Evolutionary conservation across 495 filamentous ascomycete species (phyloP).

Genomic region (Aspergillus diversus): DNA sequence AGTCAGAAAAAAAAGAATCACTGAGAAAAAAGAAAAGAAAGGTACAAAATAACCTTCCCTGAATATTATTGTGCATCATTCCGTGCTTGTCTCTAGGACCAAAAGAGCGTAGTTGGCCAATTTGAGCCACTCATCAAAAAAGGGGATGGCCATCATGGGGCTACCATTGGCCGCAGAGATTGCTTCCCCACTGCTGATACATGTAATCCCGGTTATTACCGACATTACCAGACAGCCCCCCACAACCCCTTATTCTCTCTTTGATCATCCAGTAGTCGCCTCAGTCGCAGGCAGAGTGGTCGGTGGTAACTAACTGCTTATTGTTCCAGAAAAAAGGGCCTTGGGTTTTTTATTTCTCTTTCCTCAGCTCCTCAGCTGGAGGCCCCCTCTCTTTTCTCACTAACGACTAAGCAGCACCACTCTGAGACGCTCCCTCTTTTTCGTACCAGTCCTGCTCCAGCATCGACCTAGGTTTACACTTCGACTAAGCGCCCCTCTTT

Average conservation of each 20-base stretch:
- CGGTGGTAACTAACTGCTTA: neutral
- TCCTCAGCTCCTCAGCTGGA: constrained; percentile 11
- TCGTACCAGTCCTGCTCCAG: constrained; percentile 16
- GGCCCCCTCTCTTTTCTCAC: constrained; percentile 21
- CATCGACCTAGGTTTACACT: constrained; percentile 18
- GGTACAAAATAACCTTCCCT: neutral
- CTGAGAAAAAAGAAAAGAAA: neutral
- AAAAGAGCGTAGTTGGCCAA: constrained; percentile 4
- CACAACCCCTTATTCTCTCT: constrained; percentile 9
- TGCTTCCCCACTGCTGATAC: constrained; percentile 15
- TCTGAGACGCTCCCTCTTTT: constrained; percentile 25
- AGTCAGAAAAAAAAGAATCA: too few relatives aligned
- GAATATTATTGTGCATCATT: constrained; percentile 4
- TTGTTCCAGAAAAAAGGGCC: constrained; percentile 20
- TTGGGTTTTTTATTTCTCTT: constrained; percentile 32
- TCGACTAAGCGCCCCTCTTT: constrained; percentile 18
- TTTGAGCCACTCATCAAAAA: constrained; percentile 18
- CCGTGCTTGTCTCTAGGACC: constrained; percentile 12
- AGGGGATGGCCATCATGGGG: constrained; percentile 17
- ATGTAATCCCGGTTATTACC: constrained; percentile 12
- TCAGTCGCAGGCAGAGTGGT: neutral
- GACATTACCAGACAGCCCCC: neutral
- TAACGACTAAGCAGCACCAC: neutral
- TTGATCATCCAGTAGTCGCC: neutral
- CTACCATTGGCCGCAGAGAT: constrained; percentile 10